Conservation (phyloP, 441 rosid genomes). For the Macaranga tanarius region DNA sequence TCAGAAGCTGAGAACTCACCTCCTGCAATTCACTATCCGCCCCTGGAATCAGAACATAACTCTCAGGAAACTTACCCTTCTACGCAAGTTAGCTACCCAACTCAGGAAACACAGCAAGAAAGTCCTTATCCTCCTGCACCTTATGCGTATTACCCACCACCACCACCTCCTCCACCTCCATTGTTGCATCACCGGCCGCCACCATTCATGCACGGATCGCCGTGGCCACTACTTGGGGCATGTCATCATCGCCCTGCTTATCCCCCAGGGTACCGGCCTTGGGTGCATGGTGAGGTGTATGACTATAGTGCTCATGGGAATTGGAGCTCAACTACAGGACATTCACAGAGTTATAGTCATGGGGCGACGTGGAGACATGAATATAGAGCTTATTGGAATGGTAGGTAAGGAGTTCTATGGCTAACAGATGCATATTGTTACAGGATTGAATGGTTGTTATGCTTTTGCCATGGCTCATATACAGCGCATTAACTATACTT, state of each 20-base stretch:
- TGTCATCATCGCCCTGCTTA: constrained; percentile 20
- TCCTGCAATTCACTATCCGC: constrained; percentile 23
- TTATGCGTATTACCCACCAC: constrained; percentile 25
- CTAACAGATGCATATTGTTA: neutral
- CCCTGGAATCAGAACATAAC: constrained; percentile 12
- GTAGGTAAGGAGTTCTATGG: constrained; percentile 29
- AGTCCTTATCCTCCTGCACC: constrained; percentile 31
- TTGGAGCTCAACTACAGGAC: constrained; percentile 21
- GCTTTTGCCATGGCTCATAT: neutral
- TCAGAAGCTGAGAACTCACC: constrained; percentile 19
- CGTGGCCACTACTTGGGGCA: constrained; percentile 22
- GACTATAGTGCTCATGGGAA: constrained; percentile 4
- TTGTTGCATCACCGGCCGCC: constrained; percentile 20
- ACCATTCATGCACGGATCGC: constrained; percentile 8
- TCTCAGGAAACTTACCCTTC: neutral
- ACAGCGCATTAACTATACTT: neutral
- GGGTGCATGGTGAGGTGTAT: constrained; percentile 21
- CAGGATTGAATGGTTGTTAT: constrained; percentile 1
- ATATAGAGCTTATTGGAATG: constrained; percentile 28
- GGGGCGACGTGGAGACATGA: constrained; percentile 27
- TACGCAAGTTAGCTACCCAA: constrained; percentile 13
- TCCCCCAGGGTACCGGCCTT: constrained; percentile 14
- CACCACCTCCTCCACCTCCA: constrained; percentile 26
- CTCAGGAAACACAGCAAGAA: constrained; percentile 20
- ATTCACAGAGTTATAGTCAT: constrained; percentile 18